Percentiles rank a stretch among this genome's conserved stretches.
These are phyloP conservation scores for Periglandula ipomoeae DNA, from an alignment of 2,329 filamentous ascomycete species.

Conservation along the genomic window DNA sequence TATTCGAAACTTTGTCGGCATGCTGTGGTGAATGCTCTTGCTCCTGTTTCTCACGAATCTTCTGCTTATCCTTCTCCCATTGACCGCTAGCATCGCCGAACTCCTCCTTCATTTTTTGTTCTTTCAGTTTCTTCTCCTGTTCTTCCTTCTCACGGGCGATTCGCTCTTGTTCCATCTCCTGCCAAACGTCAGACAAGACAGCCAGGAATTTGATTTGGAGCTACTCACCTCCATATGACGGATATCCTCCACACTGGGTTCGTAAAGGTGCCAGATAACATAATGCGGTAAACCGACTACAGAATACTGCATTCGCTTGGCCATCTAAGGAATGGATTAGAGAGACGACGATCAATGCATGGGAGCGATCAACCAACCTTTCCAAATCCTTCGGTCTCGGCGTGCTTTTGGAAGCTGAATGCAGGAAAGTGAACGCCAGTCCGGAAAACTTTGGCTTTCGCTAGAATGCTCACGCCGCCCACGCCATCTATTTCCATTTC, in stretches of 20 bases:
- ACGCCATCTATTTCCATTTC: constrained; percentile 99
- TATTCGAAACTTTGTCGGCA: not conserved
- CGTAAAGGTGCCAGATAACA: constrained; percentile 98
- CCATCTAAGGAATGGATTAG: constrained; percentile 58
- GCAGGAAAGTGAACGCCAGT: constrained; percentile 95
- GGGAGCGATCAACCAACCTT: constrained; percentile 56
- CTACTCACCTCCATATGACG: constrained; percentile 77
- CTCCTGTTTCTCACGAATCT: constrained; percentile 49
- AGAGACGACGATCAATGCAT: not conserved
- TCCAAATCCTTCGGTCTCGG: constrained; percentile 95
- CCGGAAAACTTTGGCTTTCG: constrained; percentile 91
- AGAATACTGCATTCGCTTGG: constrained; percentile 89
- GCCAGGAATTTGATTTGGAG: not conserved
- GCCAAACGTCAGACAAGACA: not conserved
- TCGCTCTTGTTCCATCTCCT: constrained; percentile 91
- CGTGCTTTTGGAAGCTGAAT: constrained; percentile 97
- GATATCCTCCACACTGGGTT: constrained; percentile 96
- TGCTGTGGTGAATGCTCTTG: not conserved
- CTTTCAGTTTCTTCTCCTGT: constrained; percentile 61
- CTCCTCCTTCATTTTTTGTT: constrained; percentile 61
- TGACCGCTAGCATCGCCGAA: constrained; percentile 70
- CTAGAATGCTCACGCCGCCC: constrained; percentile 92
- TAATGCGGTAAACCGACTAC: constrained; percentile 96
- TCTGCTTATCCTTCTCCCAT: constrained; percentile 84
- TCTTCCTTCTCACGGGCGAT: constrained; percentile 66